Base-by-base conservation (phyloP, 2,329 filamentous ascomycete species). In the Neoascochyta sp. region DNA sequence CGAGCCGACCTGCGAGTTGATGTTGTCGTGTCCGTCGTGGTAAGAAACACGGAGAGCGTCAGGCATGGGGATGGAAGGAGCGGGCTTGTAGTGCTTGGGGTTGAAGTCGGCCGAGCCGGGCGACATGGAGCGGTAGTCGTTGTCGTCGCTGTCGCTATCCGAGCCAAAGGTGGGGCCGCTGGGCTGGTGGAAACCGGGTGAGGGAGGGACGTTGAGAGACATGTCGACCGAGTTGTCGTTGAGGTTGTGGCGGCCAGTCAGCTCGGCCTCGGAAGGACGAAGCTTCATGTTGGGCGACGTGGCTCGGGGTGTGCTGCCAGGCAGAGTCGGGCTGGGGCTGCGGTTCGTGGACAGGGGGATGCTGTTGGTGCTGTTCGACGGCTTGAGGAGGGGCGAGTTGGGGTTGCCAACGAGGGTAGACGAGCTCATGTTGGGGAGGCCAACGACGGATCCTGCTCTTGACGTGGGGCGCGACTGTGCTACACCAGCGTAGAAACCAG, bases 401-500 rank as follows among this genome's bases (percentile, higher is more conserved):
- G 44, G 35, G 25, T 52, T 54, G 24, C 59, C 57, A 18, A 62
- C 43, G 15, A 63, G 40, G 5, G 61, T 62, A 33, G 50, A 58
- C 15, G 55, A 48, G 49, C 56, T 60, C 51, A 60, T 52, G 17
- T 47, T 43, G 17, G 52, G 50, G 16, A 42, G 43, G 13, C 46
- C 49, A 12, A 41, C 34, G 16, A 52, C 31, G 5, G 60, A 63
- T 39, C 50, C 51, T 10, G 58, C 51, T 47, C 56, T 52, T 37
- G 61, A 63, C 8, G 49, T 53, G 13, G 61, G 61, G 23, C 59
- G 57, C 14, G 62, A 65, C 29, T 65, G 62, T 15, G 57, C 52
- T 8, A 65, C 57, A 27, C 62, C 62, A 25, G 58, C 62, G 27
- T 52, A 64, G 44, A 61, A 65, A n/a, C 62, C 62, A 20, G 62